A percentile compares a stretch with the other conserved stretches of the same genome.
Conservation (phyloP, 139 green algal species). For the Tetraselmis striata region DNA sequence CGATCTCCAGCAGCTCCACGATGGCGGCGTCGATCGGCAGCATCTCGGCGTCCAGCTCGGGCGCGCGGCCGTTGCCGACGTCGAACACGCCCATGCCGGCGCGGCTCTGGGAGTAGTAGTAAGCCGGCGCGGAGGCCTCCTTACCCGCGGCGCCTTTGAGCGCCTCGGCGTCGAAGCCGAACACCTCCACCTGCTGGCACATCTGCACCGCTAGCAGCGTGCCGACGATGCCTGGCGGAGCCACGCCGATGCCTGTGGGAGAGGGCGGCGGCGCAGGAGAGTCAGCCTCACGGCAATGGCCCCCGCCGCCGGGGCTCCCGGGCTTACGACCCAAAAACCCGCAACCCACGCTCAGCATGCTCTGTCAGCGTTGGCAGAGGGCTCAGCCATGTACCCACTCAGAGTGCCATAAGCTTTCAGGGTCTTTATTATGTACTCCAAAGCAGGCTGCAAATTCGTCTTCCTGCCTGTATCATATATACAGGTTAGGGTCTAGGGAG, state of each 20-base stretch:
- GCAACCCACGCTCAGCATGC: no score
- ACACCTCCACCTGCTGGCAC: neutral
- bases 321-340: no score
- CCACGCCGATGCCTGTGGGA: neutral
- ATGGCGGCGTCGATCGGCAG: neutral
- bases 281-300: no score
- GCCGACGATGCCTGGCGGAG: neutral
- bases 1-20: neutral
- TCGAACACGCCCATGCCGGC: neutral
- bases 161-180: neutral
- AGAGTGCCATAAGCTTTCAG: no score
- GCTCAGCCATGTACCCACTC: no score
- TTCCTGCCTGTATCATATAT: no score
- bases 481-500: no score
- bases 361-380: no score
- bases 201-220: constrained; percentile 2
- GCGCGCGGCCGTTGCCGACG: neutral
- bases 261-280: no score
- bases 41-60: neutral
- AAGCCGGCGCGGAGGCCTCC: neutral
- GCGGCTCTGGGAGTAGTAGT: neutral
- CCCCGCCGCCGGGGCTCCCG: no score
- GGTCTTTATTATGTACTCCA: no score
- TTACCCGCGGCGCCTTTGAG: neutral
- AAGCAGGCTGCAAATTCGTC: no score